Conservation (phyloP, 345 rosid species). For the Heritiera fomes region DNA sequence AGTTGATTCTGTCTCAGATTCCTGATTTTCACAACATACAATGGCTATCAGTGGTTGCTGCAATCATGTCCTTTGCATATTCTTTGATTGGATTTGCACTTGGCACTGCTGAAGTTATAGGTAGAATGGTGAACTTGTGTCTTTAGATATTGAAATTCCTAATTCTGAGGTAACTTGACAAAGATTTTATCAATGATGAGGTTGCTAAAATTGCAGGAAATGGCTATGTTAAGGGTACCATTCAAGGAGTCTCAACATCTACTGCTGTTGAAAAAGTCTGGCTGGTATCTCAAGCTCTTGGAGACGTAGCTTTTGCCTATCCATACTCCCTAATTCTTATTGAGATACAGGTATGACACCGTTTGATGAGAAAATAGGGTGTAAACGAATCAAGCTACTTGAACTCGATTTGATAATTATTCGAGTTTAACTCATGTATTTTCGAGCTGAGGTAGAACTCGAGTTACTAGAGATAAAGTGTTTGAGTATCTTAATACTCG, state of each 20-base stretch:
- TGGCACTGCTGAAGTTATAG: constrained; percentile 44
- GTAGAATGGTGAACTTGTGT: constrained; percentile 21
- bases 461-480: too few species aligned
- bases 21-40: constrained; percentile 55
- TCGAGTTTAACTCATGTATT: too few species aligned
- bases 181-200: neutral
- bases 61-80: constrained; percentile 57
- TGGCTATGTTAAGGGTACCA: constrained; percentile 47
- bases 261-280: constrained; percentile 37
- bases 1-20: constrained; percentile 49
- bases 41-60: constrained; percentile 57
- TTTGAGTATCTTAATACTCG: too few species aligned
- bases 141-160: neutral
- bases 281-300: constrained; percentile 52
- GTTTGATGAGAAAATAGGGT: neutral
- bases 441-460: too few species aligned
- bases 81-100: constrained; percentile 54
- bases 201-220: constrained; percentile 36
- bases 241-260: constrained; percentile 43
- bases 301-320: constrained; percentile 60
- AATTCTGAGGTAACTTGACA: neutral
- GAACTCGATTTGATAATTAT: too few species aligned
- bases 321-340: constrained; percentile 56
- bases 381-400: too few species aligned
- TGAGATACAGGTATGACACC: constrained; percentile 52